phyloP scores from a whole-genome alignment of 1,284 basidiomycete species.

The Cryptococcus maquisensis region DNA sequence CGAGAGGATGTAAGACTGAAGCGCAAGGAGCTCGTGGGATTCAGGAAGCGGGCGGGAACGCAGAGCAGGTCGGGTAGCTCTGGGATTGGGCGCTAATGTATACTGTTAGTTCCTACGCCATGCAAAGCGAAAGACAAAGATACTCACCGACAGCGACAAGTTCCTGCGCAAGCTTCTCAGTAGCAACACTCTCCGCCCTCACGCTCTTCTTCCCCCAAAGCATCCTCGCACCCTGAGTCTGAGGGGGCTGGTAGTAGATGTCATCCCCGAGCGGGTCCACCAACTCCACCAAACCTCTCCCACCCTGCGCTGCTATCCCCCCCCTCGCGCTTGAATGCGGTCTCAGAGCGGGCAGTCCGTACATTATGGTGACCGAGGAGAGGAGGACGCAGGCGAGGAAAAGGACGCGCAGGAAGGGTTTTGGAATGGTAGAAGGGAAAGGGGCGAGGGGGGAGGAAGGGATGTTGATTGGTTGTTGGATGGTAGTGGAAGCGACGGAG shows the following conservation, averaged over 20 bases:
- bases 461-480: constrained; percentile 16
- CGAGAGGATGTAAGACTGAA: constrained; percentile 44
- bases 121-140: not conserved
- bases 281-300: too few relatives aligned
- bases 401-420: constrained; percentile 34
- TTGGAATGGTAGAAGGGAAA: constrained; percentile 25
- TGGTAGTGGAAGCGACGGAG: constrained; percentile 4
- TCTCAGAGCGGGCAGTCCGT: too few relatives aligned
- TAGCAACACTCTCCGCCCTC: not conserved
- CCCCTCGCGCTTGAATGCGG: too few relatives aligned
- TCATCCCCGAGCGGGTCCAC: constrained; percentile 2
- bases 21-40: constrained; percentile 45
- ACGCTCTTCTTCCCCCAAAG: constrained; percentile 8
- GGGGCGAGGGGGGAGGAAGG: constrained; percentile 16
- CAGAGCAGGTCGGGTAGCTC: constrained; percentile 15
- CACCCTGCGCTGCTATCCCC: too few relatives aligned
- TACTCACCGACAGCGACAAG: constrained; percentile 13
- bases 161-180: not conserved
- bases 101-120: not conserved
- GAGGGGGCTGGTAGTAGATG: constrained; percentile 28
- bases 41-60: constrained; percentile 30
- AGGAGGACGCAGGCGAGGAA: constrained; percentile 24
- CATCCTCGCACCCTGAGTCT: constrained; percentile 20
- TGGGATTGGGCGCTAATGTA: constrained; percentile 16
- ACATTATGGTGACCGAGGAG: constrained; percentile 18